These are phyloP conservation scores for Heliocybe sulcata DNA, from an alignment of 1,284 basidiomycete genomes.

Conservation along the genomic window DNA sequence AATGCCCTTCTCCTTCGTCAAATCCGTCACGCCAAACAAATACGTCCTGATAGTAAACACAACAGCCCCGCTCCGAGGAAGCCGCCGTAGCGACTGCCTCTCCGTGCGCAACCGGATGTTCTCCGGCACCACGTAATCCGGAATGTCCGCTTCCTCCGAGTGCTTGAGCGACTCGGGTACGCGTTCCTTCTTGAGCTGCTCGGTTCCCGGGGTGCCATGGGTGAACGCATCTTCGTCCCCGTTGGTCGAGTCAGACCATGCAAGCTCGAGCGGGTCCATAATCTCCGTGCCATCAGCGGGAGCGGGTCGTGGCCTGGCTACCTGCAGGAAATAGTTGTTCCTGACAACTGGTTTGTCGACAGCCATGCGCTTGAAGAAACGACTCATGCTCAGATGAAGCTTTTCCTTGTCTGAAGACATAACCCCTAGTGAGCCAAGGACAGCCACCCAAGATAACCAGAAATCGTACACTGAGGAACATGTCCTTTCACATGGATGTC, in stretches of 20 bases:
- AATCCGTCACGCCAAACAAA: constrained; percentile 48
- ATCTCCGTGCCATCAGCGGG: constrained; percentile 14
- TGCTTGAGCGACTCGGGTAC: constrained; percentile 14
- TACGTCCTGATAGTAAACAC: constrained; percentile 78
- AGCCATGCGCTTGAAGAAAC: constrained; percentile 61
- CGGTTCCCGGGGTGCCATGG: constrained; percentile 23
- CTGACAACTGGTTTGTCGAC: constrained; percentile 66
- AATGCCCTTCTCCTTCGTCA: constrained; percentile 57
- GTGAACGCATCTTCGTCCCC: constrained; percentile 55
- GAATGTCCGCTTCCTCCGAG: constrained; percentile 6
- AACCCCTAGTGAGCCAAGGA: not conserved
- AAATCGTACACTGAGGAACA: constrained; percentile 60
- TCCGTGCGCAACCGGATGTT: constrained; percentile 60
- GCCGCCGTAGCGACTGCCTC: constrained; percentile 65
- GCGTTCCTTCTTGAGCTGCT: constrained; percentile 10
- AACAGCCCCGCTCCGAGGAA: constrained; percentile 60
- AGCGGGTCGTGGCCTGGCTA: constrained; percentile 30
- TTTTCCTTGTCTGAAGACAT: constrained; percentile 47
- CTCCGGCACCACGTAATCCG: constrained; percentile 26
- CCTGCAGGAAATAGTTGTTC: constrained; percentile 68
- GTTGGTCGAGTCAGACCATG: constrained; percentile 58
- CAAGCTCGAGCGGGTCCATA: constrained; percentile 58
- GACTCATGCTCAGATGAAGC: constrained; percentile 55
- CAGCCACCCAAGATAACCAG: not conserved
- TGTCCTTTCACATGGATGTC: constrained; percentile 65